Conservation (phyloP, 495 filamentous ascomycete genomes). For the Chaetomium tenue region DNA sequence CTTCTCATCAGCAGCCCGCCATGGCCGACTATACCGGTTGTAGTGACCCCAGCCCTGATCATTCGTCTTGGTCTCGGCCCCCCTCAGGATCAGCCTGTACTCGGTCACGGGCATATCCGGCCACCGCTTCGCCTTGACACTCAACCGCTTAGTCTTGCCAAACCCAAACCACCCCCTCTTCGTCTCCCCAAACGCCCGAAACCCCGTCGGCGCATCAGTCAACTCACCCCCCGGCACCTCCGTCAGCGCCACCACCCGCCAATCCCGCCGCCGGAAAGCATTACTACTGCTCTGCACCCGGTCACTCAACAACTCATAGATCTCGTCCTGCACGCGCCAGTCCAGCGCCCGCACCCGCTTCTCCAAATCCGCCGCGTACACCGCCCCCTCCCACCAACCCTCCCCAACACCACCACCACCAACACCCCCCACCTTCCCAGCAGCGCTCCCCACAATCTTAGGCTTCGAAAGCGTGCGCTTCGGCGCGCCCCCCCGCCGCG, state of each 20-base stretch:
- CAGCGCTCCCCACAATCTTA: not conserved
- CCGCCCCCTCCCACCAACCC: not conserved
- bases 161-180: not conserved
- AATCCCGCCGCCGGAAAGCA: constrained; percentile 23
- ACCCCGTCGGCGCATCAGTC: constrained; percentile 13
- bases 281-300: constrained; percentile 27
- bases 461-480: not conserved
- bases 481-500: not conserved
- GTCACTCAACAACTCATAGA: constrained; percentile 27
- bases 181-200: not conserved
- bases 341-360: constrained; percentile 22
- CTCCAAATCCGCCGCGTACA: constrained; percentile 20
- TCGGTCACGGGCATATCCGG: constrained; percentile 23
- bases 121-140: not conserved
- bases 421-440: too few relatives aligned
- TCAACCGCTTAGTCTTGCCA: not conserved
- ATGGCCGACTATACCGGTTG: constrained; percentile 29
- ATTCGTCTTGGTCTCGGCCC: constrained; percentile 17
- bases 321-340: constrained; percentile 30
- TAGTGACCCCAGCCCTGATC: constrained; percentile 25
- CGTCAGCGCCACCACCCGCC: constrained; percentile 23
- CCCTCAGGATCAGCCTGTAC: constrained; percentile 25
- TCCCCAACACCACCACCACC: not conserved
- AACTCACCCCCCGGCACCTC: constrained; percentile 23
- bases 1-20: constrained; percentile 22